Evolutionary conservation across 1,139 yeast species (phyloP).

Genomic region (Groenewaldozyma auringiensis): DNA sequence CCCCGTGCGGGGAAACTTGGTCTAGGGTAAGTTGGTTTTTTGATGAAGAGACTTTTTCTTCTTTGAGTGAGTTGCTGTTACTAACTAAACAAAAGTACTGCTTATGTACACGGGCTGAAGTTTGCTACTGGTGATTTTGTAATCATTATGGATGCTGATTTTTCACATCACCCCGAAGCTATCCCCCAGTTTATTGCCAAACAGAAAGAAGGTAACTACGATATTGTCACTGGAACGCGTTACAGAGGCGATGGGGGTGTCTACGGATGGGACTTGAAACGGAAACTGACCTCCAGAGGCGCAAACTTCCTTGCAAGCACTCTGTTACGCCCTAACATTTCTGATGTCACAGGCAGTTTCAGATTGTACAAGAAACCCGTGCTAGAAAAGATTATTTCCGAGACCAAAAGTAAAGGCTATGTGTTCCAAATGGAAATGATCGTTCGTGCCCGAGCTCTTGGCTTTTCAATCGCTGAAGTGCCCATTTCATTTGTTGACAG

Average conservation of each 20-base stretch:
- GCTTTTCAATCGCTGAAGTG: conserved; percentile 68
- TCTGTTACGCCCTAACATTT: conserved; percentile 62
- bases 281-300: conserved; percentile 72
- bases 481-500: conserved; percentile 77
- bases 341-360: conserved; percentile 74
- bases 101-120: conserved; percentile 72
- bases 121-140: conserved; percentile 69
- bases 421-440: conserved; percentile 90
- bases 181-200: conserved; percentile 68
- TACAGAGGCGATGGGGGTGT: conserved; percentile 81
- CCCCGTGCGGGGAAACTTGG: conserved; percentile 78
- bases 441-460: conserved; percentile 70
- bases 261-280: conserved; percentile 77
- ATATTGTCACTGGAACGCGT: conserved; percentile 80
- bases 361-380: conserved; percentile 69
- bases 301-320: conserved; percentile 74
- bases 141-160: conserved; percentile 81
- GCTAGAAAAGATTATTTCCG: conserved; percentile 57
- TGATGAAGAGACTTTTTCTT: background rate
- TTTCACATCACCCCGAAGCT: conserved; percentile 71
- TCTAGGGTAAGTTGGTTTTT: conserved; percentile 42
- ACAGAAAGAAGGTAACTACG: conserved; percentile 58
- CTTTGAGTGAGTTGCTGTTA: too few relatives aligned
- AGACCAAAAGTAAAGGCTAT: conserved; percentile 70
- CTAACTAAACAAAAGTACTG: conserved; percentile 40